Evolutionary conservation across 2,329 filamentous ascomycete genomes (phyloP).

Genomic region (Gliomastix tumulicola): DNA sequence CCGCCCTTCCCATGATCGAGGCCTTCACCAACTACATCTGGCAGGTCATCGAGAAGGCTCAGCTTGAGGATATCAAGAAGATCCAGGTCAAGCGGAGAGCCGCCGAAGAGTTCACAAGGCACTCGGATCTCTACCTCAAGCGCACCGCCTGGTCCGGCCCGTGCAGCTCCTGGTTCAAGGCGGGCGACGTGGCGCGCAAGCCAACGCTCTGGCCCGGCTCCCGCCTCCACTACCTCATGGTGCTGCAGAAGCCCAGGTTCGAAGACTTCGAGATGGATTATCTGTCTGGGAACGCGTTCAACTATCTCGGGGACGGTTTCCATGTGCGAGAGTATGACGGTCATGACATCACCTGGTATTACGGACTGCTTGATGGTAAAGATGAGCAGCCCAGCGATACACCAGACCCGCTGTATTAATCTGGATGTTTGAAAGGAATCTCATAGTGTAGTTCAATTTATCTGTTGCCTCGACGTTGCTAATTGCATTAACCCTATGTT

Average conservation of each 20-base stretch:
- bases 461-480: no score
- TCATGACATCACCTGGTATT: neutral
- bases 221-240: constrained; percentile 40
- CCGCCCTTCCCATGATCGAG: neutral
- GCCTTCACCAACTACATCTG: neutral
- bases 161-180: constrained; percentile 45
- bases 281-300: constrained; percentile 53
- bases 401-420: no score
- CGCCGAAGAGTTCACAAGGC: constrained; percentile 38
- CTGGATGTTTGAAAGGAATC: no score
- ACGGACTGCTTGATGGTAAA: constrained; percentile 1
- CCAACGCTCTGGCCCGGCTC: constrained; percentile 42
- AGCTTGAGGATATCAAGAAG: constrained; percentile 11
- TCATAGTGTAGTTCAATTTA: no score
- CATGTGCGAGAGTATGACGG: constrained; percentile 45
- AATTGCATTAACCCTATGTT: no score
- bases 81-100: constrained; percentile 34
- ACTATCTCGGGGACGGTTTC: constrained; percentile 46
- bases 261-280: constrained; percentile 49
- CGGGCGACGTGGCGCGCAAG: constrained; percentile 29
- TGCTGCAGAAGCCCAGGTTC: constrained; percentile 42
- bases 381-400: no score
- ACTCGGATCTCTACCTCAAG: constrained; percentile 38
- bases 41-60: constrained; percentile 1
- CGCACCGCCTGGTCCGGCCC: constrained; percentile 39